Base-by-base conservation (phyloP, 2,329 filamentous ascomycete genomes). In the Blastomyces percursus region DNA sequence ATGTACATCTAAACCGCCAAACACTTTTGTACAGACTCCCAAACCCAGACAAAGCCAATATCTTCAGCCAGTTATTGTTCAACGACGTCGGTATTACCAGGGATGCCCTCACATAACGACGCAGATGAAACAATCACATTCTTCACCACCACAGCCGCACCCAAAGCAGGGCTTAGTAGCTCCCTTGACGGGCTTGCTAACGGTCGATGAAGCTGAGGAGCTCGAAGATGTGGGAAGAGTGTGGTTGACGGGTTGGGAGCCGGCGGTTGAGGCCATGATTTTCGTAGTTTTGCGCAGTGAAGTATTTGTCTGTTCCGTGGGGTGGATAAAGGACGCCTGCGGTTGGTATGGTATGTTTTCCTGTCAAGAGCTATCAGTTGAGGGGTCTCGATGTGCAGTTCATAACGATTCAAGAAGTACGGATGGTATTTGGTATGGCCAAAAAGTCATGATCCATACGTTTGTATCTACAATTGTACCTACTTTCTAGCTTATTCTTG, bases 71-170 rank as follows among this genome's bases (percentile, higher is more conserved):
- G 12, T 7, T 21, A 14, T n/a, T 7, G 27, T 19, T 7, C 19
- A 16, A 24, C 46, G 30, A 32, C 12, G 30, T 48, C 14, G 4
- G 42, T 16, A 46, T 8, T 14, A 12, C 16, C 27, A 30, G 19
- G 21, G 2, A n/a, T 35, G 21, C 27, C 3, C 27, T 73, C 68
- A 77, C 75, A 77, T 77, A 62, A 77, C 73, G 12, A 70, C 72
- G 63, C 75, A 77, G 61, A 77, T 73, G 59, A 74, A 75, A 61
- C 73, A 76, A 63, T 77, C 75, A 42, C 75, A 77, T 46, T 74
- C 74, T 57, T 75, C 74, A 64, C 74, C 75, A 7, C 75, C 74
- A 38, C 74, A 77, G 54, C 75, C 75, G 59, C 75, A 77, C 3
- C 75, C 74, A 61, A 77, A 76, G 57, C 75, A 77, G 9, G 75